Percentiles rank a stretch among this genome's conserved stretches.
Conservation (phyloP, 1,139 yeast genomes). For the Kazachstania sp. region DNA sequence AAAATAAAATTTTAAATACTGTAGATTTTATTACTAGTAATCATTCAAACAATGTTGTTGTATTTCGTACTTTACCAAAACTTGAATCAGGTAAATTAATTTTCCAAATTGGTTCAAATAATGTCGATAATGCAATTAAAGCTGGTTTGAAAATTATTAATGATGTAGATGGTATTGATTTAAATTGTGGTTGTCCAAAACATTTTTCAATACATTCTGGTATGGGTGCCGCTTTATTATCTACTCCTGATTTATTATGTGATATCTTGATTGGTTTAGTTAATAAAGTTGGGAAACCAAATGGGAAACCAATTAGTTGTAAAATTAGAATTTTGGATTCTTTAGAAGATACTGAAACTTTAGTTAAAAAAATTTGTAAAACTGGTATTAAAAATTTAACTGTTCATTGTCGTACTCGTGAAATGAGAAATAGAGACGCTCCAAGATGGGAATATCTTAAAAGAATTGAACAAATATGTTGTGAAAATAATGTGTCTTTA, state of each 20-base stretch:
- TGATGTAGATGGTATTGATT: constrained; percentile 89
- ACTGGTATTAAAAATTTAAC: constrained; percentile 85
- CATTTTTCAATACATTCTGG: constrained; percentile 84
- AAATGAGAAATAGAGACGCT: constrained; percentile 79
- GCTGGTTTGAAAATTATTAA: constrained; percentile 74
- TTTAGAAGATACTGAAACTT: constrained; percentile 48
- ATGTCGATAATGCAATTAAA: constrained; percentile 73
- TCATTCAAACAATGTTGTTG: constrained; percentile 32
- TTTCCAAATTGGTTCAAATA: constrained; percentile 85
- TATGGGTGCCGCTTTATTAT: constrained; percentile 90
- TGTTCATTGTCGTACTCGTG: constrained; percentile 81
- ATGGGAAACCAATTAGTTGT: constrained; percentile 74
- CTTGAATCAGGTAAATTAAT: constrained; percentile 57
- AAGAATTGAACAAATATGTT: constrained; percentile 54
- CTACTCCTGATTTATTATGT: constrained; percentile 71
- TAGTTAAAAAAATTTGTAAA: constrained; percentile 54
- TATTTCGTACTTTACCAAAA: constrained; percentile 64
- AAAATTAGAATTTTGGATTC: constrained; percentile 72
- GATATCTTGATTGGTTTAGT: constrained; percentile 62
- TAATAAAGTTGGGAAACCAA: constrained; percentile 67
- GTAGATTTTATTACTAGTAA: constrained; percentile 41
- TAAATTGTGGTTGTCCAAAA: constrained; percentile 95
- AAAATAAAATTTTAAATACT: constrained; percentile 48
- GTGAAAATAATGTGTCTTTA: constrained; percentile 56
- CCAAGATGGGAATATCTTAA: constrained; percentile 63